Conservation (phyloP, 768 basidiomycete species). For the Lactarius vividus region DNA sequence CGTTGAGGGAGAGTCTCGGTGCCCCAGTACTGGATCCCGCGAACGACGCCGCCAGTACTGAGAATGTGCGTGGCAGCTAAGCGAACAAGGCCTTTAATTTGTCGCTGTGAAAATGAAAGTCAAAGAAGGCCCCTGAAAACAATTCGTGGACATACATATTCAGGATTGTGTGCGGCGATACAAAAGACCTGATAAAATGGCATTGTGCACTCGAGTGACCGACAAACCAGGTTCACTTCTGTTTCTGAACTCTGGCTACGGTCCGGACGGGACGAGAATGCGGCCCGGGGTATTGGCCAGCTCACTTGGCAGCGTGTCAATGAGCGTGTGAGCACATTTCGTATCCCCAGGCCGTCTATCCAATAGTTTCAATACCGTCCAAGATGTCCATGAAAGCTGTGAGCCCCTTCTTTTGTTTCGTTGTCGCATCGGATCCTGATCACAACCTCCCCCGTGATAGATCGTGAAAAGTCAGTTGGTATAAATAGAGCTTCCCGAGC, state of each 20-base stretch:
- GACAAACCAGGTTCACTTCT: slow-evolving; percentile 1
- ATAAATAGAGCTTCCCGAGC: slow-evolving; percentile 7
- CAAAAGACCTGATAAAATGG: slow-evolving; percentile 88
- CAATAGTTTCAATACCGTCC: neutral
- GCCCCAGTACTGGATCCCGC: slow-evolving; percentile 74
- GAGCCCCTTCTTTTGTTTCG: slow-evolving; percentile 32
- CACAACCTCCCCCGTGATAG: slow-evolving; percentile 33
- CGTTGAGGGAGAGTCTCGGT: slow-evolving; percentile 68
- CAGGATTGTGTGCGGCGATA: slow-evolving; percentile 69
- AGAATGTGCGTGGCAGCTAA: slow-evolving; percentile 71
- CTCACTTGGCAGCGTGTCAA: neutral
- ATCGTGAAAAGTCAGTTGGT: slow-evolving; percentile 55
- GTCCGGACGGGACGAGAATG: neutral
- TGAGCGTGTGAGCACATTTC: neutral
- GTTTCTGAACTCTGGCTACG: neutral
- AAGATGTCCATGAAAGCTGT: slow-evolving; percentile 78
- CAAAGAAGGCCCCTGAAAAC: neutral
- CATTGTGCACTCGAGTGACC: slow-evolving; percentile 46
- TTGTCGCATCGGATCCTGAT: neutral
- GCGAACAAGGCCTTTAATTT: slow-evolving; percentile 71
- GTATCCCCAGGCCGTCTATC: neutral
- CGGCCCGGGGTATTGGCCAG: neutral
- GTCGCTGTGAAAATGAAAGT: slow-evolving; percentile 45
- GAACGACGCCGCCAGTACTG: slow-evolving; percentile 75
- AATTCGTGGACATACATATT: slow-evolving; percentile 55